phyloP scores from a whole-genome alignment of 2,329 filamentous ascomycete genomes.

The Hypomyces perniciosus region DNA sequence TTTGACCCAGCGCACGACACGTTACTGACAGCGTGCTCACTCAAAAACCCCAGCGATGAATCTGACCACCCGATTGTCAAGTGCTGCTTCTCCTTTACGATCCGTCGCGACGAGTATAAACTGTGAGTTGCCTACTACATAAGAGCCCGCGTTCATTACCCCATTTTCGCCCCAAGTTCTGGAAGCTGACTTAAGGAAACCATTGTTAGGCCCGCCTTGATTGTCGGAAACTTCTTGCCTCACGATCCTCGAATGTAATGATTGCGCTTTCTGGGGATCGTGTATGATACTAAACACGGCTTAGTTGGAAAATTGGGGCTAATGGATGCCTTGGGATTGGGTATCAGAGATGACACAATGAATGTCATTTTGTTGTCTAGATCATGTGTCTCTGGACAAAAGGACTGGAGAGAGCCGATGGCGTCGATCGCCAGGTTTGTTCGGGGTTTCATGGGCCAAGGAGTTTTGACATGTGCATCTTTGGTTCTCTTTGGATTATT shows the following conservation, averaged over 20 bases:
- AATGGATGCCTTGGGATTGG: too few relatives aligned
- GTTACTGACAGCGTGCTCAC: conserved; percentile 83
- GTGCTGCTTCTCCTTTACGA: conserved; percentile 97
- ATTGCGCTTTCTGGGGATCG: background rate
- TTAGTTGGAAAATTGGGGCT: too few relatives aligned
- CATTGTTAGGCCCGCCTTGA: conserved; percentile 72
- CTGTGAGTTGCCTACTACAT: conserved; percentile 59
- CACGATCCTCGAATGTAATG: conserved; percentile 53
- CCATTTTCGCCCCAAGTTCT: background rate
- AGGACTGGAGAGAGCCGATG: background rate
- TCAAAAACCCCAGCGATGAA: conserved; percentile 72
- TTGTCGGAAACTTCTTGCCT: conserved; percentile 94
- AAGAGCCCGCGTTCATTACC: background rate
- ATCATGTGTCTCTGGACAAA: background rate
- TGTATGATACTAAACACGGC: background rate
- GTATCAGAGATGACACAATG: too few relatives aligned
- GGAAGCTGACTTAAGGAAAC: conserved; percentile 2
- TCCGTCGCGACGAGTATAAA: conserved; percentile 89
- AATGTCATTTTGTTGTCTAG: background rate
- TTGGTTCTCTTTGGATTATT: too few relatives aligned
- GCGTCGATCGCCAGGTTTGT: background rate
- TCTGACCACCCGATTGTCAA: conserved; percentile 69
- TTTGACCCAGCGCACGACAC: conserved; percentile 94
- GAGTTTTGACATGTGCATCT: too few relatives aligned
- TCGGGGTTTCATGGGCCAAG: too few relatives aligned